Base-by-base conservation (phyloP, 1,284 basidiomycete species). In the Ganoderma resinaceum region DNA sequence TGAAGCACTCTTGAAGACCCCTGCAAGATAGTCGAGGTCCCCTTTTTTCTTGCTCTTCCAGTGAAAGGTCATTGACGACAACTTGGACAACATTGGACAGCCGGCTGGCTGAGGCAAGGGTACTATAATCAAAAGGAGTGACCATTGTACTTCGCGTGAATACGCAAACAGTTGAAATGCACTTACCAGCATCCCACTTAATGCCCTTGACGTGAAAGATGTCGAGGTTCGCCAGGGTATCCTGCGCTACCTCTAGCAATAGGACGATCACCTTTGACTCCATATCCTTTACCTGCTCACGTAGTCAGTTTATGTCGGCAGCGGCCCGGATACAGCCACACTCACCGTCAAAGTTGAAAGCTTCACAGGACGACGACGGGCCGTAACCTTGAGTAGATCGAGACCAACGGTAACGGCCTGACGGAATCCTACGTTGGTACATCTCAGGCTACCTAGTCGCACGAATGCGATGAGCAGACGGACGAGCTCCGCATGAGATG, bases 401-500 rank as follows among this genome's bases (percentile, higher is more conserved):
- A 60, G 37, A 26, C 37, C 23, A 29, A 2, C 0, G 14, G 23
- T 26, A 14, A 37, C 12, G 37, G 23, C 58, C 16, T 12, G 35
- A 40, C 4, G 23, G 37, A 60, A 23, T 7, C 14, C 35, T 16
- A 60, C 12, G 37, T 40, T 23, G 23, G n/a, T 26, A 14, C 58
- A 40, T 18, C 3, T 37, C n/a, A 60, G 58, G 12, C 18, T 26
- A 1, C 37, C n/a, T 38, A 40, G 9, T 9, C 23, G 58, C 2
- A 23, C 11, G 58, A 60, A 14, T 11, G 37, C 58, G 4, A 60
- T 7, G 7, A 40, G 23, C 7, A 60, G 58, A 60, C 37, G n/a
- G 11, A 60, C 29, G 37, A 61, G 43, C 59, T 66, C 55, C 46
- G 60, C 23, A 35, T 31, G 31, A 37, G 65, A 61, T 20, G 26